Conservation (phyloP, 352 stramenopile genomes). For the Globisporangium sylvaticum region DNA sequence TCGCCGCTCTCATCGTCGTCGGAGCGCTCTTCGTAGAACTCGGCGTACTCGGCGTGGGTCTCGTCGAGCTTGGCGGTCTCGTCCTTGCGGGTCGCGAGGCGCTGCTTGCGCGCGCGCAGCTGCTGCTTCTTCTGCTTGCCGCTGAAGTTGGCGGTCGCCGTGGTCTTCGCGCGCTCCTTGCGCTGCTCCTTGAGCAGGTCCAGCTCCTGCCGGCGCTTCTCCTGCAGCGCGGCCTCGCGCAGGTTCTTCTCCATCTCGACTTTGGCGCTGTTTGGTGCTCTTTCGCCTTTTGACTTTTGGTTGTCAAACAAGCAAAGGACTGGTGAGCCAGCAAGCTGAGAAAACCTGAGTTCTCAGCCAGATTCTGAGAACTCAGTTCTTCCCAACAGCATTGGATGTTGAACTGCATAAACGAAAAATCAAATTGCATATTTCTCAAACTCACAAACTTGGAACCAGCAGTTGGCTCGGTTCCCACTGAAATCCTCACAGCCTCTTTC, state of each 20-base stretch:
- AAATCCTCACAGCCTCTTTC: no score
- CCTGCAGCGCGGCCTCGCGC: constrained; percentile 64
- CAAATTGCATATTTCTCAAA: no score
- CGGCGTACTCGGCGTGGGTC: constrained; percentile 38
- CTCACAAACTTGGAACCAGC: no score
- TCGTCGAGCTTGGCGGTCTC: constrained; percentile 45
- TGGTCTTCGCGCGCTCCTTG: constrained; percentile 67
- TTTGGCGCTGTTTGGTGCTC: no score
- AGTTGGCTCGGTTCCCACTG: no score
- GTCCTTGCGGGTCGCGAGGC: constrained; percentile 56
- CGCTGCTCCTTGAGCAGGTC: constrained; percentile 76
- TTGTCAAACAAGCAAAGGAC: not conserved
- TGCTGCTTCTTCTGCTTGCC: constrained; percentile 88
- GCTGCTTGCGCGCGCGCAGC: constrained; percentile 78
- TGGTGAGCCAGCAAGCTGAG: not conserved
- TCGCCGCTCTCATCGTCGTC: constrained; percentile 22
- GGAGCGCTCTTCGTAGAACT: constrained; percentile 43
- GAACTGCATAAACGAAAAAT: not conserved
- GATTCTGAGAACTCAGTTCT: not conserved
- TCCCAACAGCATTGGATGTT: not conserved
- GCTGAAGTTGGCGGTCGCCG: constrained; percentile 59
- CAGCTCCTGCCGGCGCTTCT: constrained; percentile 68
- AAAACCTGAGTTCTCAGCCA: not conserved
- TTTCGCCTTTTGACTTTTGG: no score
- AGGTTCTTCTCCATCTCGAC: constrained; percentile 38